These are phyloP conservation scores for Fulvia fulva DNA, from an alignment of 2,329 filamentous ascomycete genomes.

Conservation along the genomic window DNA sequence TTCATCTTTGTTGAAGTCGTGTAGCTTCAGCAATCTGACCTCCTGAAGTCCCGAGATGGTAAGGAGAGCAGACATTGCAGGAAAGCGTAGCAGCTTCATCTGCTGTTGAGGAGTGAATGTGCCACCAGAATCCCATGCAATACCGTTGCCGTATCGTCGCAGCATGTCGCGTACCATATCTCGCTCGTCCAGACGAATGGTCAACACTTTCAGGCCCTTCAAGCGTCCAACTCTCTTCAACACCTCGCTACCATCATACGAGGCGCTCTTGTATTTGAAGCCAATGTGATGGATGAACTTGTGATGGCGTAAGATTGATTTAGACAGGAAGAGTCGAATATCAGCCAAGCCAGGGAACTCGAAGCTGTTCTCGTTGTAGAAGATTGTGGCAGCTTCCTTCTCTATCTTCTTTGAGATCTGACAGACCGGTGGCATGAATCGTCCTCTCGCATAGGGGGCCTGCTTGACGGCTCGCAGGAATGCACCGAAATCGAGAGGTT, in stretches of 20 bases:
- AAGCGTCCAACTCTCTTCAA: slow-evolving; percentile 8
- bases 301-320: slow-evolving; percentile 1
- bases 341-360: not conserved
- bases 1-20: not conserved
- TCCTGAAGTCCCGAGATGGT: slow-evolving; percentile 12
- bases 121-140: not conserved
- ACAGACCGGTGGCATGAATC: slow-evolving; percentile 14
- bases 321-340: not conserved
- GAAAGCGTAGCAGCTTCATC: slow-evolving; percentile 13
- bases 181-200: slow-evolving; percentile 26
- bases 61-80: slow-evolving; percentile 23
- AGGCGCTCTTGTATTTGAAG: not conserved
- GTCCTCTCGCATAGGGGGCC: not conserved
- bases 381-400: slow-evolving; percentile 21
- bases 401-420: slow-evolving; percentile 15
- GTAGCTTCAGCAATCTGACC: slow-evolving; percentile 22
- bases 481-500: slow-evolving; percentile 6
- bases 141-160: not conserved
- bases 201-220: slow-evolving; percentile 22
- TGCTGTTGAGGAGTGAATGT: slow-evolving; percentile 15
- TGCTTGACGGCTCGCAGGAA: not conserved
- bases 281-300: slow-evolving; percentile 10
- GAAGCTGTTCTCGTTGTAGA: slow-evolving; percentile 23
- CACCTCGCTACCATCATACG: not conserved
- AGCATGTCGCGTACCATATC: slow-evolving; percentile 14